Evolutionary conservation across 1,284 basidiomycete species (phyloP), one percentile per base, ranked within the genome.

Genomic region (Boletus mariae): DNA sequence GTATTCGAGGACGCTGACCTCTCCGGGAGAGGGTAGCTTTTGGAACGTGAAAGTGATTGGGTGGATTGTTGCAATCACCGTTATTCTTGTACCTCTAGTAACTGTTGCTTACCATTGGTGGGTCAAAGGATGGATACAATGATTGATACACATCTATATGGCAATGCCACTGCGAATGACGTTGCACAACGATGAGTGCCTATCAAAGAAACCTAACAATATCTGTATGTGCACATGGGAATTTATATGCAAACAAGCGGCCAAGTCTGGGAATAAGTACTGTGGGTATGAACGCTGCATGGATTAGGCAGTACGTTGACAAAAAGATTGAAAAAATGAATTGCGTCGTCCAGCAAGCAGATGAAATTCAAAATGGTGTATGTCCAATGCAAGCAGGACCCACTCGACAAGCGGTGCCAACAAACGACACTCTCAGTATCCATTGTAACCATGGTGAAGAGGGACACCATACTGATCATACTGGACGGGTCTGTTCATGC

Each of bases 391-490:
- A 54, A 38, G 51, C 15, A 47, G 35, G 47, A 4, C 1, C 45
- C 45, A 32, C 45, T 41, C 35, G 44, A 52, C 43, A 41, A 47
- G 35, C n/a, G 8, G 41, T 8, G 43, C n/a, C 29, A 40, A 38
- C 4, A 26, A 13, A 17, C 32, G 31, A 13, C 40, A 5, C 28
- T 12, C 29, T 51, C 23, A 55, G 40, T 70, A 70, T 32, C 65
- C 63, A 44, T 66, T 70, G 58, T 81, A 81, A 32, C 76, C 74
- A 65, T 85, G 79, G 62, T 86, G 83, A 57, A 80, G 73, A 40
- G 84, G 83, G 26, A 84, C 75, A 50, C 75, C 77, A 54, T 75
- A 75, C 50, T 69, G 69, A 59, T 83, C 80, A 61, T 84, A 83
- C 66, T 70, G 59, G 57, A 66, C 40, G 2, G 67, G 65, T 62